phyloP scores from a whole-genome alignment of 768 basidiomycete species.

The Gymnopilus dilepis region DNA sequence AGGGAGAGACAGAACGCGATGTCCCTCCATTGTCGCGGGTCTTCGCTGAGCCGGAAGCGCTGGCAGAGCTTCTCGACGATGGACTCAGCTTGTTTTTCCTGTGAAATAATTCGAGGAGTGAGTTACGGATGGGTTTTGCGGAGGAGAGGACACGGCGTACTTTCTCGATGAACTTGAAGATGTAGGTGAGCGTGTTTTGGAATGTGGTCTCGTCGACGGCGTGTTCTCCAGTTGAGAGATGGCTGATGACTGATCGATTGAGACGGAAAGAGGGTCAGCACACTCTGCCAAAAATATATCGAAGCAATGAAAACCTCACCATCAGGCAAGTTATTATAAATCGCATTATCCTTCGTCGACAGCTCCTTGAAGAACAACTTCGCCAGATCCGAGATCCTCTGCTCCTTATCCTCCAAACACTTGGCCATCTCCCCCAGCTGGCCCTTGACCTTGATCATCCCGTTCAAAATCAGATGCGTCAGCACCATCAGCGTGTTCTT shows the following conservation, averaged over 20 bases:
- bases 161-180: constrained; percentile 98
- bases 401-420: constrained; percentile 91
- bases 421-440: constrained; percentile 99
- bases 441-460: constrained; percentile 99
- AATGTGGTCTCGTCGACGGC: constrained; percentile 93
- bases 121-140: not conserved
- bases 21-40: constrained; percentile 95
- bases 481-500: constrained; percentile 99
- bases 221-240: constrained; percentile 88
- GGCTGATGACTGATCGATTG: constrained; percentile 97
- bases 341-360: constrained; percentile 97
- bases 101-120: not conserved
- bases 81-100: constrained; percentile 98
- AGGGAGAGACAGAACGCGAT: constrained; percentile 95
- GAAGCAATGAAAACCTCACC: constrained; percentile 48
- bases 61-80: constrained; percentile 98
- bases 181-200: constrained; percentile 92
- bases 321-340: constrained; percentile 98
- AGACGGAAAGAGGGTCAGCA: constrained; percentile 9
- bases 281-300: not conserved
- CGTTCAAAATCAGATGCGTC: constrained; percentile 94
- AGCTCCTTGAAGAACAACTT: constrained; percentile 97
- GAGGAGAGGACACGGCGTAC: constrained; percentile 52
- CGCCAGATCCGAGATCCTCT: constrained; percentile 89
- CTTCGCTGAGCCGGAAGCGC: constrained; percentile 87